phyloP scores from a whole-genome alignment of 345 rosid species.

The Moringa oleifera region DNA sequence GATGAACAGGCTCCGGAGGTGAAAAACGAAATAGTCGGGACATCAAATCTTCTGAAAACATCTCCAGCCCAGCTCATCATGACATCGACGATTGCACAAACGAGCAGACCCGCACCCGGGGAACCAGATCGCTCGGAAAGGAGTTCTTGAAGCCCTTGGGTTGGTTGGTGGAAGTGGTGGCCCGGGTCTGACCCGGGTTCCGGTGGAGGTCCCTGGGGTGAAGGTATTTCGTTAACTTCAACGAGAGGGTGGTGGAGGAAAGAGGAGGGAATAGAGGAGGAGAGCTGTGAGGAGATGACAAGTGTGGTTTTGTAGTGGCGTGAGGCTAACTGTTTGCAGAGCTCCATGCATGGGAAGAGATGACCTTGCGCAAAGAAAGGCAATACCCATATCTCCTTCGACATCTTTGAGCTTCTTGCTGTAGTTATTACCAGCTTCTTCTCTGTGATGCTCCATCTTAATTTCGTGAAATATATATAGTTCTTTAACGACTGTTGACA shows the following conservation, averaged over 20 bases:
- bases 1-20: constrained; percentile 47
- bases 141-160: constrained; percentile 5
- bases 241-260: constrained; percentile 25
- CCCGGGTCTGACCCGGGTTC: neutral
- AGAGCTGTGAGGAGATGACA: constrained; percentile 28
- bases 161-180: neutral
- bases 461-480: too few species aligned
- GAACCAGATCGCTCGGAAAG: neutral
- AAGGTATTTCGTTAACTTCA: constrained; percentile 15
- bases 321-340: constrained; percentile 31
- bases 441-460: too few species aligned
- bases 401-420: too few species aligned
- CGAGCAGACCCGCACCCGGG: constrained; percentile 5
- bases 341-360: constrained; percentile 35
- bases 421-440: too few species aligned
- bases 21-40: constrained; percentile 33
- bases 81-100: constrained; percentile 38
- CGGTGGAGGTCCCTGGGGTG: constrained; percentile 13
- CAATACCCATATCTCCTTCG: constrained; percentile 18
- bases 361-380: constrained; percentile 45
- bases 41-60: constrained; percentile 19
- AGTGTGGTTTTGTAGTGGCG: constrained; percentile 25
- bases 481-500: too few species aligned
- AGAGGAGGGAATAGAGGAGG: constrained; percentile 26
- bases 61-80: constrained; percentile 33